Conservation (phyloP, 192 early-diverging fungal species). For the Umbelopsis sp. region DNA sequence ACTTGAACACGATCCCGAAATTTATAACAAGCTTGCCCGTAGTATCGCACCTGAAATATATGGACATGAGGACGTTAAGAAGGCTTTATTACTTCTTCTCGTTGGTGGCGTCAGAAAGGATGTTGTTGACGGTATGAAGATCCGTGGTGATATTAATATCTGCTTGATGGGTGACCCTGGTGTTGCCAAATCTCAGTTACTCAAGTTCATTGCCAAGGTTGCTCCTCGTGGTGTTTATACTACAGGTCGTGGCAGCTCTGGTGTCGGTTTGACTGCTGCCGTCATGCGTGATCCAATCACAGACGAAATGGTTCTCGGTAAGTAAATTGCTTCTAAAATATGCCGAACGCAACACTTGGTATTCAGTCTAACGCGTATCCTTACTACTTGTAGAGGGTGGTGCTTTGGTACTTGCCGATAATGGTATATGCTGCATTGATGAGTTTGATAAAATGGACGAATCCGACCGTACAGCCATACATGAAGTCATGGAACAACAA, state of each 20-base stretch:
- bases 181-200: slow-evolving; percentile 96
- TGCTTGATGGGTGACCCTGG: slow-evolving; percentile 99
- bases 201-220: slow-evolving; percentile 91
- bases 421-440: slow-evolving; percentile 98
- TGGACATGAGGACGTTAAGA: slow-evolving; percentile 92
- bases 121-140: slow-evolving; percentile 91
- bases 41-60: slow-evolving; percentile 91
- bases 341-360: neutral
- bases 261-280: slow-evolving; percentile 94
- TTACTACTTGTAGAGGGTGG: slow-evolving; percentile 72
- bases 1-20: slow-evolving; percentile 64
- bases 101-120: slow-evolving; percentile 82
- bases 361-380: neutral
- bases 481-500: slow-evolving; percentile 99
- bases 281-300: slow-evolving; percentile 92
- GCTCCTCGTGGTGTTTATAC: slow-evolving; percentile 97
- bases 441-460: slow-evolving; percentile 99
- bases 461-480: slow-evolving; percentile 92
- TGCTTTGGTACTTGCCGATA: slow-evolving; percentile 95
- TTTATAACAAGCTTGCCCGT: slow-evolving; percentile 76
- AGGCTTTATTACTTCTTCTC: slow-evolving; percentile 82
- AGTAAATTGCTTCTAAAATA: slow-evolving; percentile 1
- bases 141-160: slow-evolving; percentile 96
- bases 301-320: slow-evolving; percentile 89
- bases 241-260: slow-evolving; percentile 92